Conservation (phyloP, 305 asterid species). For the Euphrasia arctica region DNA sequence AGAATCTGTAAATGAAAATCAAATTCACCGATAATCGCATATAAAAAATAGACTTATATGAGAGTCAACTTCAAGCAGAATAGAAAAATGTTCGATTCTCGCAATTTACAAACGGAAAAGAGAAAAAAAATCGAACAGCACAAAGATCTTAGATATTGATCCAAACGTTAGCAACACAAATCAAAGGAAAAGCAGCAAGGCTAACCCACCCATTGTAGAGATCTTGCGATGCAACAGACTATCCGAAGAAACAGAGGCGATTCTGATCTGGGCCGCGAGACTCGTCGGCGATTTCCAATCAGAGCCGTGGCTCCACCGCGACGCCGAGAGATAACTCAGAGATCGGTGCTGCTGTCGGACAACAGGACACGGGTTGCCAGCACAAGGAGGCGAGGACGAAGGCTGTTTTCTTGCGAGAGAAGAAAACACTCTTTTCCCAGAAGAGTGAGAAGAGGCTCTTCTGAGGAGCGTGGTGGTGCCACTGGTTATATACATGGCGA, state of each 20-base stretch:
- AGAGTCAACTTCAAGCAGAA: conserved; percentile 25
- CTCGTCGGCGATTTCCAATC: conserved; percentile 78
- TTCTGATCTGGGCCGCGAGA: conserved; percentile 76
- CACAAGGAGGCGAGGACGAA: conserved; percentile 17
- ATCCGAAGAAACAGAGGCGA: conserved; percentile 38
- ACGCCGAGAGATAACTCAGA: conserved; percentile 45
- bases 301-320: conserved; percentile 89
- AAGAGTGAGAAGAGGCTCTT: conserved; percentile 45
- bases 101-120: too few relatives aligned
- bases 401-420: conserved; percentile 34
- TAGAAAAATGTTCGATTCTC: not conserved
- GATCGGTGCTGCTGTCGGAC: conserved; percentile 40
- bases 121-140: not conserved
- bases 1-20: conserved; percentile 17
- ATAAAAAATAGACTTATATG: not conserved
- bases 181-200: not conserved
- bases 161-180: not conserved
- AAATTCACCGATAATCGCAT: not conserved
- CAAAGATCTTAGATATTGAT: conserved; percentile 5
- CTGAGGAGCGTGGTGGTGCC: conserved; percentile 50
- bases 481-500: conserved; percentile 48
- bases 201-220: conserved; percentile 71
- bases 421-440: conserved; percentile 37
- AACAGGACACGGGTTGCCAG: conserved; percentile 12
- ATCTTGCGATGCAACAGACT: conserved; percentile 59